phyloP scores from a whole-genome alignment of 805 yeast species.

The Wickerhamiella kurtzmanii region DNA sequence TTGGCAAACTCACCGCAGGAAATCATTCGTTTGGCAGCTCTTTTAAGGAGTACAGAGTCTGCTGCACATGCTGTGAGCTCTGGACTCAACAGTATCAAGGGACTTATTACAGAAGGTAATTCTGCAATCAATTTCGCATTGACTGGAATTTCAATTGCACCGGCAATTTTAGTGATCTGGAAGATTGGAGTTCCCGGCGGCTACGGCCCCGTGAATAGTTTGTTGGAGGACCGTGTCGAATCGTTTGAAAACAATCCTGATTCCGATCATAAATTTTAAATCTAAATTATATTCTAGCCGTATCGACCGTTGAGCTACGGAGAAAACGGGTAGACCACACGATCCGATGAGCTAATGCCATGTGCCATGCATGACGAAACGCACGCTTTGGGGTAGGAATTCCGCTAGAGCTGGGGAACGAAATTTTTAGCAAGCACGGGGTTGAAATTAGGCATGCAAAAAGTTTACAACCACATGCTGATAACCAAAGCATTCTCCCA shows the following conservation, averaged over 20 bases:
- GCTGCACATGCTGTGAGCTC: constrained; percentile 11
- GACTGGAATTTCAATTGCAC: constrained; percentile 7
- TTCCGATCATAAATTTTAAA: too few relatives aligned
- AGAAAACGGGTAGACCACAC: too few relatives aligned
- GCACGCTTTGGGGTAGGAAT: too few relatives aligned
- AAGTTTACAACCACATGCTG: too few relatives aligned
- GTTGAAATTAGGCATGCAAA: too few relatives aligned
- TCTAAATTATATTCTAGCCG: neutral
- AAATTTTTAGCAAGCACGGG: too few relatives aligned
- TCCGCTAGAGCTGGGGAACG: too few relatives aligned
- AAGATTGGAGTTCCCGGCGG: constrained; percentile 1
- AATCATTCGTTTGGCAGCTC: constrained; percentile 8
- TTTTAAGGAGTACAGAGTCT: constrained; percentile 10
- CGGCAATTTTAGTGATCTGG: neutral
- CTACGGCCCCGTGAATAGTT: neutral
- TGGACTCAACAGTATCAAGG: constrained; percentile 9
- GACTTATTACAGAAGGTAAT: constrained; percentile 9
- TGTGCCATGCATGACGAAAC: too few relatives aligned
- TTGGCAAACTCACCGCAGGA: constrained; percentile 9
- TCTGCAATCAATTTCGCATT: constrained; percentile 13
- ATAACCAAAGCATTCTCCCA: too few relatives aligned
- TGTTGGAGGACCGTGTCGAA: neutral
- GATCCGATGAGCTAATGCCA: too few relatives aligned
- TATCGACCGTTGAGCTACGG: too few relatives aligned
- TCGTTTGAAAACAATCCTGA: too few relatives aligned